Evolutionary conservation across 768 basidiomycete genomes (phyloP), one percentile per base, ranked within the genome.

Genomic region (Rubroboletus pulcherrimus): DNA sequence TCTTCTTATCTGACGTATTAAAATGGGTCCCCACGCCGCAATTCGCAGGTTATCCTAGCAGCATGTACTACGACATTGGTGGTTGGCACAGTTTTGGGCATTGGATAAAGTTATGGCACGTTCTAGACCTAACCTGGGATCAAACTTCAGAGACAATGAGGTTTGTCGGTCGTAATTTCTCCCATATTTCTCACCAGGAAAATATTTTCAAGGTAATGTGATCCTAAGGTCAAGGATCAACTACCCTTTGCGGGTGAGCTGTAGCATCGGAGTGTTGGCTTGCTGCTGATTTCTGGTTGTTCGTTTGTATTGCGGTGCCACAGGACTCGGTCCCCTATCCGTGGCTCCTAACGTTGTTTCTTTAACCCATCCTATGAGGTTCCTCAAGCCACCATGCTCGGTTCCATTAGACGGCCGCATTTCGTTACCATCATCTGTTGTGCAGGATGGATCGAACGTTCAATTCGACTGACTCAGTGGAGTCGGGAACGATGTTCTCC

Each of bases 371-470:
- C 15, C 44, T 43, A 17, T 35, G 15, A 37, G 51, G 37, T 0
- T 34, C 17, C 15, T 29, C n/a, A 3, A 35, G 38, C 26, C 43
- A 37, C 35, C 21, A 54, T 40, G 14, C 17, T 21, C 35, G 49
- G 30, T 35, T 53, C 41, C 33, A 40, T 21, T 33, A 21, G 31
- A 41, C 37, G 7, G 26, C 34, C 12, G 34, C 47, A 21, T 48
- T 47, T 50, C 51, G 24, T 47, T 34, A 14, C 35, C 41, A 40
- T 49, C 42, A 30, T 37, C 44, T 10, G 24, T 53, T 46, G 53
- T 42, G 61, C 59, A 61, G 61, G 68, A 63, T 55, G 66, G 69
- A 44, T 42, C 21, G 9, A 63, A 55, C 45, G 26, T 53, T 57
- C 63, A 24, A 44, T 42, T 7, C 6, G 33, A 7, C 37, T n/a